phyloP scores from a whole-genome alignment of 1,284 basidiomycete species.

The Heterobasidion occidentale region DNA sequence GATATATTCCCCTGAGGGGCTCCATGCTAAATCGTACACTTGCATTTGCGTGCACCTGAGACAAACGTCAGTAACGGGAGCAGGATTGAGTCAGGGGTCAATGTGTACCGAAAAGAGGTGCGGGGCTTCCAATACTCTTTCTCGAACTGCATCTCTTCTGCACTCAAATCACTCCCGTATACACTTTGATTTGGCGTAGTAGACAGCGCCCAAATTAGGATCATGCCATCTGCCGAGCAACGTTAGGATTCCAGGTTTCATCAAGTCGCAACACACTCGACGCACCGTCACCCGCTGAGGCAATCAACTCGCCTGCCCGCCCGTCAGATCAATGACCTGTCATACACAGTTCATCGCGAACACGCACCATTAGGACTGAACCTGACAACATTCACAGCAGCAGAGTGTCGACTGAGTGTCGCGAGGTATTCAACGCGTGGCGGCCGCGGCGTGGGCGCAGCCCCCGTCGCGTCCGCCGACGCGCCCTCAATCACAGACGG shows the following conservation, averaged over 20 bases:
- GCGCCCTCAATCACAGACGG: slow-evolving; percentile 49
- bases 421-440: slow-evolving; percentile 96
- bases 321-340: neutral
- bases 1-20: slow-evolving; percentile 89
- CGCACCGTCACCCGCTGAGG: slow-evolving; percentile 92
- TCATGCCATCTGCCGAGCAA: slow-evolving; percentile 78
- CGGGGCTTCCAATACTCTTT: slow-evolving; percentile 95
- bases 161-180: slow-evolving; percentile 69
- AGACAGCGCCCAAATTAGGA: slow-evolving; percentile 91
- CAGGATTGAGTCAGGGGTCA: neutral
- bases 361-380: slow-evolving; percentile 87
- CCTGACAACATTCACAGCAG: slow-evolving; percentile 93
- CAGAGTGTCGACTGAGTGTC: slow-evolving; percentile 89
- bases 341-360: neutral
- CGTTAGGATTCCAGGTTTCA: slow-evolving; percentile 7
- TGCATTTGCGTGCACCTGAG: slow-evolving; percentile 80
- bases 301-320: slow-evolving; percentile 73
- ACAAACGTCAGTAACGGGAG: slow-evolving; percentile 1
- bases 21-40: slow-evolving; percentile 97
- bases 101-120: slow-evolving; percentile 72
- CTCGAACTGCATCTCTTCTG: slow-evolving; percentile 81
- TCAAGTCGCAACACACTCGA: slow-evolving; percentile 10
- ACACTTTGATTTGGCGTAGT: slow-evolving; percentile 61
- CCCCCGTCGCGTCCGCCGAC: slow-evolving; percentile 30
- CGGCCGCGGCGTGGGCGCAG: slow-evolving; percentile 44